Percentiles rank a stretch among this genome's conserved stretches.
Conservation (phyloP, 2,329 filamentous ascomycete genomes). For the Dryadomyces quercivorus region DNA sequence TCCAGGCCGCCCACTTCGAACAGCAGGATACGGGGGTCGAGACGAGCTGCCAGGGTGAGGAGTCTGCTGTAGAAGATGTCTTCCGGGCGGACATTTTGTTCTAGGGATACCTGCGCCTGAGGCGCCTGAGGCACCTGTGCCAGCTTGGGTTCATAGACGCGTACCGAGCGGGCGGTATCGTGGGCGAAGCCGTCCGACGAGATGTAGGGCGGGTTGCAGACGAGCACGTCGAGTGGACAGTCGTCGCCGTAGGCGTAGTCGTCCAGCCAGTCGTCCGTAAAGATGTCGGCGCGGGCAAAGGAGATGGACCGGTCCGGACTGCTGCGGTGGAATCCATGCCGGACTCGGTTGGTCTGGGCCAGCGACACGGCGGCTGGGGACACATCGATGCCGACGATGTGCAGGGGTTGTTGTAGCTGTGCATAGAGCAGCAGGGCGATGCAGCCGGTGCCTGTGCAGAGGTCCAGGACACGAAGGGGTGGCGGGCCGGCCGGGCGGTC, state of each 20-base stretch:
- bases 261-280: slow-evolving; percentile 26
- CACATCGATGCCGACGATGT: slow-evolving; percentile 62
- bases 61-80: slow-evolving; percentile 58
- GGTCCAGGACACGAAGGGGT: slow-evolving; percentile 56
- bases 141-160: slow-evolving; percentile 66
- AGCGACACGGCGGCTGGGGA: slow-evolving; percentile 53
- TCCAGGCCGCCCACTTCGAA: slow-evolving; percentile 60
- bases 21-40: slow-evolving; percentile 43
- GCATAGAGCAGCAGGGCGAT: slow-evolving; percentile 66
- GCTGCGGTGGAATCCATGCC: slow-evolving; percentile 27
- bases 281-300: slow-evolving; percentile 27
- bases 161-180: slow-evolving; percentile 60
- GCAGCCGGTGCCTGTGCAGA: slow-evolving; percentile 87
- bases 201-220: slow-evolving; percentile 89
- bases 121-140: slow-evolving; percentile 54
- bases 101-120: not conserved
- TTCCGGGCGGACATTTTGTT: slow-evolving; percentile 17
- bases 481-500: not conserved
- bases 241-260: not conserved
- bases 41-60: slow-evolving; percentile 36
- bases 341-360: slow-evolving; percentile 48
- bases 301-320: not conserved
- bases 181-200: slow-evolving; percentile 50
- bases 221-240: slow-evolving; percentile 46
- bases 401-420: slow-evolving; percentile 31